These are phyloP conservation scores for Fomitiporia mediterranea DNA, from an alignment of 1,284 basidiomycete genomes.

Conservation along the genomic window DNA sequence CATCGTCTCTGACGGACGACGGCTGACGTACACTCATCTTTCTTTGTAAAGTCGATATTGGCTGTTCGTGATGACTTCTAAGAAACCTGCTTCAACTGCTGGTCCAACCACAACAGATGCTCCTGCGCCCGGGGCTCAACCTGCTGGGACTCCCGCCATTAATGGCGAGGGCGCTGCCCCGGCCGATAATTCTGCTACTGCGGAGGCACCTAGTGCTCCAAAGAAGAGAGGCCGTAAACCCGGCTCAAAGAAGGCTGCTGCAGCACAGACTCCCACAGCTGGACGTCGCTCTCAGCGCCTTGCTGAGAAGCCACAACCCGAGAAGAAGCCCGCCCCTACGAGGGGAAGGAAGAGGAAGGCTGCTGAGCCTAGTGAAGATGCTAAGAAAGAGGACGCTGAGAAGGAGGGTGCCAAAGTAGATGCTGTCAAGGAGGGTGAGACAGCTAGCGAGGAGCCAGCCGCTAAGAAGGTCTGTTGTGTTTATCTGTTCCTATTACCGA, in stretches of 20 bases:
- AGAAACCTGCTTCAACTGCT: constrained; percentile 17
- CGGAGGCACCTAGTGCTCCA: constrained; percentile 28
- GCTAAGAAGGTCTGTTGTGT: constrained; percentile 47
- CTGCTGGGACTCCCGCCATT: constrained; percentile 1
- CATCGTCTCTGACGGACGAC: background rate
- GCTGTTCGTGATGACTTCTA: constrained; percentile 11
- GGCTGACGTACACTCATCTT: background rate
- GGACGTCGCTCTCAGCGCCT: constrained; percentile 21
- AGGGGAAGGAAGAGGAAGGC: constrained; percentile 27
- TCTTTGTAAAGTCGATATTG: background rate
- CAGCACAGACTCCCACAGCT: constrained; percentile 20
- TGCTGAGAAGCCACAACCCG: constrained; percentile 26
- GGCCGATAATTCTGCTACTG: constrained; percentile 30
- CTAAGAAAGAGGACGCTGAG: constrained; percentile 26
- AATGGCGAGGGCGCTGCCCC: constrained; percentile 38
- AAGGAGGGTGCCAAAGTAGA: too few relatives aligned
- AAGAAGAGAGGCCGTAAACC: constrained; percentile 19
- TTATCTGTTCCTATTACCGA: constrained; percentile 26
- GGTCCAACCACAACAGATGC: background rate
- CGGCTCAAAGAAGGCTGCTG: constrained; percentile 3
- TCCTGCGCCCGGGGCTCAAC: constrained; percentile 4
- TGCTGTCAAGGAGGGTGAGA: constrained; percentile 24
- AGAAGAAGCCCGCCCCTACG: constrained; percentile 35
- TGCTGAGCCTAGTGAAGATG: constrained; percentile 29
- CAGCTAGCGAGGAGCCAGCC: constrained; percentile 34